Evolutionary conservation across 805 yeast genomes (phyloP).

Genomic region (Debaryomyces castellii): DNA sequence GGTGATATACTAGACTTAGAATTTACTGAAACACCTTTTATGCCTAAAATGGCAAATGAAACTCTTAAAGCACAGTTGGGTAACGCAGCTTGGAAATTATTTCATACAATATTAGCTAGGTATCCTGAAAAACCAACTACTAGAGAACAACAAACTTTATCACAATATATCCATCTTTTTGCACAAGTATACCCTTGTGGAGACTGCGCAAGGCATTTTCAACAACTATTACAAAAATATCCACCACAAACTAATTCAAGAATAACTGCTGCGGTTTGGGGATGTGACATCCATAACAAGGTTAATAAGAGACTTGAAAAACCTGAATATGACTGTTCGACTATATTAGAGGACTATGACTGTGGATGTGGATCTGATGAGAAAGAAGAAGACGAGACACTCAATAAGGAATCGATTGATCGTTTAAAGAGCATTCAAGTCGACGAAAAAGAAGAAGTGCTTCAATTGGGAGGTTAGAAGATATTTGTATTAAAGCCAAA

Average conservation of each 20-base stretch:
- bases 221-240: slow-evolving; percentile 57
- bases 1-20: slow-evolving; percentile 5
- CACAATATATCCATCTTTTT: slow-evolving; percentile 66
- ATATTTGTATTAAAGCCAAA: background rate
- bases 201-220: slow-evolving; percentile 93
- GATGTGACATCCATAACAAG: slow-evolving; percentile 86
- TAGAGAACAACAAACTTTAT: slow-evolving; percentile 62
- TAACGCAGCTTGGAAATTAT: slow-evolving; percentile 82
- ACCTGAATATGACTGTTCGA: slow-evolving; percentile 77
- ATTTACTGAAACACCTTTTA: slow-evolving; percentile 54
- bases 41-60: slow-evolving; percentile 93
- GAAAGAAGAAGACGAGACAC: slow-evolving; percentile 44
- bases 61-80: slow-evolving; percentile 83
- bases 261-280: slow-evolving; percentile 90
- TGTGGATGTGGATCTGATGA: slow-evolving; percentile 92
- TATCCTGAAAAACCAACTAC: slow-evolving; percentile 80
- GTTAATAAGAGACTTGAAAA: slow-evolving; percentile 75
- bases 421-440: slow-evolving; percentile 47
- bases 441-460: slow-evolving; percentile 44
- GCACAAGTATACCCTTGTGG: slow-evolving; percentile 96
- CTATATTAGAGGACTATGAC: slow-evolving; percentile 85
- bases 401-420: slow-evolving; percentile 31
- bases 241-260: slow-evolving; percentile 86
- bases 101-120: slow-evolving; percentile 89
- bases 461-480: slow-evolving; percentile 47